Evolutionary conservation across 1,284 basidiomycete genomes (phyloP), one percentile per base, ranked within the genome.

Genomic region (Athelia psychrophila): DNA sequence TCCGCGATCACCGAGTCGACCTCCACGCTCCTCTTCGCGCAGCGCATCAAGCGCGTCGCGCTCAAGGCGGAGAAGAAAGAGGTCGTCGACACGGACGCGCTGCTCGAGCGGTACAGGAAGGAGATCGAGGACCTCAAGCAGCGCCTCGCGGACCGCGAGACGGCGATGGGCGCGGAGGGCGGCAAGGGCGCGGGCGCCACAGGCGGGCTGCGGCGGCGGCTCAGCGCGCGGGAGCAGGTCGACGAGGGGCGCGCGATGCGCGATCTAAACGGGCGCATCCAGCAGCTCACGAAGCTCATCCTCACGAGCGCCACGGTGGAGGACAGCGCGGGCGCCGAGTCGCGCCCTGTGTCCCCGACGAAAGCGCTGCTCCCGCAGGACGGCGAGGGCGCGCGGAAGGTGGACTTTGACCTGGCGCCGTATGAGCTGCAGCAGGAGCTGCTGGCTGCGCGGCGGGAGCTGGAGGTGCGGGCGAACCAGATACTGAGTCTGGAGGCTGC

Each of bases 31-130:
- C 80, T 87, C 47, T 98, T 99, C 66, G 96, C 96, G 0, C 86
- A 87, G 59, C 75, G 93, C 32, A 88, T 95, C 64, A 95, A 95
- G 76, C 86, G 83, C 59, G 89, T 91, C 45, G 81, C 89, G 69
- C 75, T 98, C 32, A 83, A 91, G 55, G 96, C 96, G 1, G 84
- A 91, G 71, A 91, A 92, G 79, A 95, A 94, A 67, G 95, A 98
- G 70, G 79, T 98, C 19, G 84, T 95, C 6, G 93, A 96, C 62
- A 94, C 93, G 0, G 93, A 95, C 58, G 94, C 94, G 0, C 78
- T 98, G 24, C 91, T 98, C 54, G 87, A 91, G 71, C 81, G 93
- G 53, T 98, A 98, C 68, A 81, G 90, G 59, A 88, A 88, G 63
- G 93, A 96, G 70, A 95, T 96, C 55, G 91, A 91, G 30, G 90